These are phyloP conservation scores for Oryza brachyantha DNA, from an alignment of 176 grass and related monocot species.

Conservation along the genomic window DNA sequence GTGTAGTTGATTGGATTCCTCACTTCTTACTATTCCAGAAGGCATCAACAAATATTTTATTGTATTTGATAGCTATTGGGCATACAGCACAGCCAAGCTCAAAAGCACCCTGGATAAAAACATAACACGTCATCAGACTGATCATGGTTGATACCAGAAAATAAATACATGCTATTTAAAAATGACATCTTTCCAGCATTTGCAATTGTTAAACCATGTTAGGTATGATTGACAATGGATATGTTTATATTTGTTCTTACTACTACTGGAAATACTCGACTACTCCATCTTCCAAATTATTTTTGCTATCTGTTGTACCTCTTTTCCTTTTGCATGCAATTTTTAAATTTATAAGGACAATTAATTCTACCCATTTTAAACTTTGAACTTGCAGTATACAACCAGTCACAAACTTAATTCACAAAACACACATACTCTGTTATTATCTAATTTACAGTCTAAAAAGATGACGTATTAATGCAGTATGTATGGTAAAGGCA, in stretches of 20 bases:
- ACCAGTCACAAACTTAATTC: background rate
- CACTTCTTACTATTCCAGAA: slow-evolving; percentile 99
- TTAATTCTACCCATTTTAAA: background rate
- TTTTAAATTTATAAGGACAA: background rate
- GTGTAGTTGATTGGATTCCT: slow-evolving; percentile 29
- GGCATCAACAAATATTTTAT: slow-evolving; percentile 99
- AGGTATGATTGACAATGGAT: background rate
- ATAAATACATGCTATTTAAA: slow-evolving; percentile 7
- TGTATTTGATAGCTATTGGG: slow-evolving; percentile 98
- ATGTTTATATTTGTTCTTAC: background rate
- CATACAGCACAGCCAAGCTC: slow-evolving; percentile 97
- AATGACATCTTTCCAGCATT: background rate
- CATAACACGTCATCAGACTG: background rate
- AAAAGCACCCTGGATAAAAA: slow-evolving; percentile 79
- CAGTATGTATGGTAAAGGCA: background rate
- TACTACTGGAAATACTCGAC: background rate
- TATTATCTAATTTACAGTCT: background rate
- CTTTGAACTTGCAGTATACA: background rate
- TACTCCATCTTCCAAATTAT: background rate
- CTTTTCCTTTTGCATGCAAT: background rate
- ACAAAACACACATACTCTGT: background rate
- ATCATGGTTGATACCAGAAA: background rate
- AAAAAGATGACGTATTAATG: background rate
- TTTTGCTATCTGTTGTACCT: too few species aligned
- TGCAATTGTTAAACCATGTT: background rate